phyloP scores from a whole-genome alignment of 2,329 filamentous ascomycete genomes.

The Blastomyces gilchristii region DNA sequence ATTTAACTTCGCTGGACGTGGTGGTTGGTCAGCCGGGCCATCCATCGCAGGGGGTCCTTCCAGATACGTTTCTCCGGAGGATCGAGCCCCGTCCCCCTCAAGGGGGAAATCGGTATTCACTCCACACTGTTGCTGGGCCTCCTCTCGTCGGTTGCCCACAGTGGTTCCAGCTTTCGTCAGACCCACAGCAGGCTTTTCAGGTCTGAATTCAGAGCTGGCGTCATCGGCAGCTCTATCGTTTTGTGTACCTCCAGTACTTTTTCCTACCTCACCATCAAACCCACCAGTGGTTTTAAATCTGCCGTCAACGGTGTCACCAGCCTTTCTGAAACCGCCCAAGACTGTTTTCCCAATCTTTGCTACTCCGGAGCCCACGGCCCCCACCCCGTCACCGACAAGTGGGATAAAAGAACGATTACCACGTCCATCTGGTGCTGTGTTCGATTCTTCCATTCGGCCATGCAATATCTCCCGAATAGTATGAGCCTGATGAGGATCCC shows the following conservation, averaged over 20 bases:
- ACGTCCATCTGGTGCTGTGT: slow-evolving; percentile 2
- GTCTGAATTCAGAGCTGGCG: neutral
- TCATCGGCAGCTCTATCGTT: slow-evolving; percentile 12
- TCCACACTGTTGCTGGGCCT: neutral
- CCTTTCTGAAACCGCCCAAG: slow-evolving; percentile 34
- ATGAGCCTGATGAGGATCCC: slow-evolving; percentile 48
- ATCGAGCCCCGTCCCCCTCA: neutral
- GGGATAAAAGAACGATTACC: slow-evolving; percentile 32
- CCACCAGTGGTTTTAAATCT: slow-evolving; percentile 28
- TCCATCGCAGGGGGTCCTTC: slow-evolving; percentile 7
- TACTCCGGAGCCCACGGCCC: slow-evolving; percentile 42
- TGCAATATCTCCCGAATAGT: slow-evolving; percentile 27
- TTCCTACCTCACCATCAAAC: slow-evolving; percentile 19
- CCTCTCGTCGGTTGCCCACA: neutral
- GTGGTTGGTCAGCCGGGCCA: slow-evolving; percentile 18
- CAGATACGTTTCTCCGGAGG: neutral
- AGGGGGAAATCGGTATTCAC: neutral
- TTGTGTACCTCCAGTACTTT: slow-evolving; percentile 9
- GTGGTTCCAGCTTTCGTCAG: neutral
- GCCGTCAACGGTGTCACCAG: slow-evolving; percentile 29
- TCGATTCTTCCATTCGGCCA: slow-evolving; percentile 14
- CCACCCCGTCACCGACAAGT: slow-evolving; percentile 41
- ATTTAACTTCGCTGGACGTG: slow-evolving; percentile 24
- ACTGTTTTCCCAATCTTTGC: slow-evolving; percentile 38
- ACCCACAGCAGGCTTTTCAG: neutral